Evolutionary conservation across 2,329 filamentous ascomycete genomes (phyloP).

Genomic region (Graphilbum ipis-grandicollis): DNA sequence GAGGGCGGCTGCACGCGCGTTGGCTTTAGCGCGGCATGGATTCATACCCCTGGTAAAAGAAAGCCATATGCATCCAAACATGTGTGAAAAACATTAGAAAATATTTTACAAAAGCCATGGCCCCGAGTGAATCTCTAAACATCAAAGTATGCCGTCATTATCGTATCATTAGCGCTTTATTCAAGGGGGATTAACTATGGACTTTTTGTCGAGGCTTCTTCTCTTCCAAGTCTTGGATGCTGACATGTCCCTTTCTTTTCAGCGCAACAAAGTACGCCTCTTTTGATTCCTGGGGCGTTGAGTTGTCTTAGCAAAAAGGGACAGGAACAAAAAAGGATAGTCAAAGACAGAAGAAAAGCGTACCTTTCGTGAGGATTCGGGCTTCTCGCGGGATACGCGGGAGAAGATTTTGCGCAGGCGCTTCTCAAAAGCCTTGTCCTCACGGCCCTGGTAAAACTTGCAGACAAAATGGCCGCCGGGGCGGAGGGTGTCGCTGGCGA

Average conservation of each 20-base stretch:
- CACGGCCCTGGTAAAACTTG: conserved; percentile 88
- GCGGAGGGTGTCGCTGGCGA: conserved; percentile 70
- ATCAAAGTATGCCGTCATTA: too few species aligned
- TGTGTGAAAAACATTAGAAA: neutral
- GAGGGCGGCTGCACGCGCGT: conserved; percentile 2
- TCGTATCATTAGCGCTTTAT: too few species aligned
- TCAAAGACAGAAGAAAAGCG: conserved; percentile 16
- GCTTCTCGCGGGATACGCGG: conserved; percentile 75
- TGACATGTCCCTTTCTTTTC: conserved; percentile 37
- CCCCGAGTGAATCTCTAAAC: neutral
- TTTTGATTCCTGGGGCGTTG: conserved; percentile 64
- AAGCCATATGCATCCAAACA: neutral
- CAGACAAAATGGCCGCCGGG: conserved; percentile 81
- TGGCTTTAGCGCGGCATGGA: conserved; percentile 5
- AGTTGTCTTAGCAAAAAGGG: too few species aligned
- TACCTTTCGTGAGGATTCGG: conserved; percentile 76
- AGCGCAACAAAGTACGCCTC: conserved; percentile 79
- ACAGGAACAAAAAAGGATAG: neutral
- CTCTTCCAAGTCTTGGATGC: neutral
- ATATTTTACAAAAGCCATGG: neutral
- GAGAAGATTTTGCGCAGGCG: conserved; percentile 60
- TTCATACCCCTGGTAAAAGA: conserved; percentile 2
- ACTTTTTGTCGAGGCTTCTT: too few species aligned
- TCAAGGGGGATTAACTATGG: too few species aligned
- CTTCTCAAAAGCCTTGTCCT: conserved; percentile 66